Base-by-base conservation (phyloP, 1,139 yeast genomes). In the Pichia sp. region DNA sequence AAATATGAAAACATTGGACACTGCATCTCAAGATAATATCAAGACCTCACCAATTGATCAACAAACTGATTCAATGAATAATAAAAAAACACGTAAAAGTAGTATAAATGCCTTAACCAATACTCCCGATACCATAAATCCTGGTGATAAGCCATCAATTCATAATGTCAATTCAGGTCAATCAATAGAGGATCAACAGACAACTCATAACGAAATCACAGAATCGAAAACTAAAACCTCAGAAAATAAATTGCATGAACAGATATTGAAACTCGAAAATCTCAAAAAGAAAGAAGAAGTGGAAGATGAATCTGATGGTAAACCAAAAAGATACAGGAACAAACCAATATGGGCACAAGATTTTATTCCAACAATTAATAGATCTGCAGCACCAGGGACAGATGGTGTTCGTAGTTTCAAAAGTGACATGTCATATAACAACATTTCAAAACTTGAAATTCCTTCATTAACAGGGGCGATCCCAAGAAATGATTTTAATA, bases 261-360 rank as follows among this genome's bases (percentile, higher is more conserved):
- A 65, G 49, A 55, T 64, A 3, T 52, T 59, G 29, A 54, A 53
- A 22, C 50, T 62, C 38, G 62, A 60, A 44, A 51, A 53, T 24
- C 39, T 63, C 36, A 59, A 63, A 42, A 50, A 55, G 8, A 53
- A 56, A 40, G 54, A 54, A 40, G 55, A 52, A 12, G 38, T 49
- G 5, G 48, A 50, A 55, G 38, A 46, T 30, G 29, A 42, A 22
- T 24, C 42, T 18, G 50, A 51, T 7, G 60, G 68, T 2, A 81
- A 82, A 60, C 95, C 95, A 1, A 76, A 67, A 49, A 69, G 87
- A 54, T 85, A 85, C 64, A 66, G 66, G 9, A 70, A 68, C 30
- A 87, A 87, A 4, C 95, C 96, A 9, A 72, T 81, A 11, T 87
- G 95, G 95, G 95, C 95, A 0, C 85, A 76, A 57, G 83, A 79